Percentiles rank a stretch among this genome's conserved stretches.
phyloP scores from a whole-genome alignment of 129 eudicot species.

The Lactuca sativa region DNA sequence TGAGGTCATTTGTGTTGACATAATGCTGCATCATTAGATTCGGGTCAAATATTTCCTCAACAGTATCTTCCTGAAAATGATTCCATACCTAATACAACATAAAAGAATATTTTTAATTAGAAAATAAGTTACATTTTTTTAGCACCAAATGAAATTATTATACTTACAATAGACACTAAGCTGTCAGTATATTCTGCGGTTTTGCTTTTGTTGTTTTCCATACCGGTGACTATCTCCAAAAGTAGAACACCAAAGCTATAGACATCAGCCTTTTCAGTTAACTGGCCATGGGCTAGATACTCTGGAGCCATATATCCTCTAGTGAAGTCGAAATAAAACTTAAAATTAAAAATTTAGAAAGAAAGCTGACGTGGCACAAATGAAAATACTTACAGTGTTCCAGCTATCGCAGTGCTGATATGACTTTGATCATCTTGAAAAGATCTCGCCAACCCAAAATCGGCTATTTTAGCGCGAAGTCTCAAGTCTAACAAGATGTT shows the following conservation, averaged over 20 bases:
- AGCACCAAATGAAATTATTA: neutral
- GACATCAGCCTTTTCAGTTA: conserved; percentile 76
- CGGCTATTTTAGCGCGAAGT: conserved; percentile 77
- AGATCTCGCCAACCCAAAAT: conserved; percentile 85
- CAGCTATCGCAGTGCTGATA: conserved; percentile 83
- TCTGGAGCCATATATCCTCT: conserved; percentile 78
- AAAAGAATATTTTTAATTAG: neutral
- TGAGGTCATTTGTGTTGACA: conserved; percentile 25
- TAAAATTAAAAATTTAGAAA: no score
- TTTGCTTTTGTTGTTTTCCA: conserved; percentile 56
- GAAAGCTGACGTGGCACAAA: neutral
- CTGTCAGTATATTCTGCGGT: conserved; percentile 54
- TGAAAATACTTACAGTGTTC: conserved; percentile 57
- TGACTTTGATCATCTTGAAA: conserved; percentile 83
- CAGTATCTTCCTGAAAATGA: conserved; percentile 57
- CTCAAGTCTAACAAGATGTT: conserved; percentile 73
- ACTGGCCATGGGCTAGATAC: conserved; percentile 67
- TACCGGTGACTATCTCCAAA: conserved; percentile 69
- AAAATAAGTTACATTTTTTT: neutral
- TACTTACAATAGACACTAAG: conserved; percentile 55
- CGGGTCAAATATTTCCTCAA: conserved; percentile 66
- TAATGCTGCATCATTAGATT: conserved; percentile 55
- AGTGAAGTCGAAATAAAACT: neutral
- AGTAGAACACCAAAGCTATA: conserved; percentile 70
- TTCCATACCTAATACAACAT: conserved; percentile 56